Percentiles rank a stretch among this genome's conserved stretches.
Evolutionary conservation across 371 early-diverging fungal species (phyloP).

Genomic region (Entomophthora muscae): DNA sequence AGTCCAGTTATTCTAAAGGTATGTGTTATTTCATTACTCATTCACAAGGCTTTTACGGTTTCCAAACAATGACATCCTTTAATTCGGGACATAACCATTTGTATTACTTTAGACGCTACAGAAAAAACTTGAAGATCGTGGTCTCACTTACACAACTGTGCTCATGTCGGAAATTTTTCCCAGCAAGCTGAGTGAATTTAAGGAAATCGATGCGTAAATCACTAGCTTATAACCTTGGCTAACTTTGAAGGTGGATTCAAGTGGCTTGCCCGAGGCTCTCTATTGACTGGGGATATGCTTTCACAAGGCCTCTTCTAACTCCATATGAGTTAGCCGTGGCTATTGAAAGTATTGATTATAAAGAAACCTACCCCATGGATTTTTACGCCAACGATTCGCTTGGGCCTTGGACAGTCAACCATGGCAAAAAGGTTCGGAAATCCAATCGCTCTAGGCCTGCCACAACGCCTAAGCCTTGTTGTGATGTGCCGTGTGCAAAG

Average conservation of each 20-base stretch:
- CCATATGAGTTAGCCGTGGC: slow-evolving; percentile 94
- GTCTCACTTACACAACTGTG: slow-evolving; percentile 52
- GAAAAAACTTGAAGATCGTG: slow-evolving; percentile 32
- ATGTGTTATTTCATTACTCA: no score
- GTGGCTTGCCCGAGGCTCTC: slow-evolving; percentile 96
- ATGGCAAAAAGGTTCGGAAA: slow-evolving; percentile 19
- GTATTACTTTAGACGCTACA: slow-evolving; percentile 56
- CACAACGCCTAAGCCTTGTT: not conserved
- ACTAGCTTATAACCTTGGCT: not conserved
- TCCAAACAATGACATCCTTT: no score
- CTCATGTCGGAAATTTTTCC: slow-evolving; percentile 91
- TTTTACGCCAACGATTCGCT: slow-evolving; percentile 82
- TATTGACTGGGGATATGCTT: slow-evolving; percentile 99
- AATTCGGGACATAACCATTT: no score
- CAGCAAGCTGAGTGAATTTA: slow-evolving; percentile 70
- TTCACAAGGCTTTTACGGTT: no score
- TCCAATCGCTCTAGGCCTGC: not conserved
- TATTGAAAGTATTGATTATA: slow-evolving; percentile 57
- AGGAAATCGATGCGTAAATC: slow-evolving; percentile 66
- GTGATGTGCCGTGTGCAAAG: not conserved
- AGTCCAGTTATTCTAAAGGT: slow-evolving; percentile 74
- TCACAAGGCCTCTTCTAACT: slow-evolving; percentile 81
- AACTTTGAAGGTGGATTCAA: slow-evolving; percentile 72
- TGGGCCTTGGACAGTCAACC: slow-evolving; percentile 92
- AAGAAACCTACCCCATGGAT: slow-evolving; percentile 90